phyloP scores from a whole-genome alignment of 345 rosid genomes.

The Sonneratia caseolaris region DNA sequence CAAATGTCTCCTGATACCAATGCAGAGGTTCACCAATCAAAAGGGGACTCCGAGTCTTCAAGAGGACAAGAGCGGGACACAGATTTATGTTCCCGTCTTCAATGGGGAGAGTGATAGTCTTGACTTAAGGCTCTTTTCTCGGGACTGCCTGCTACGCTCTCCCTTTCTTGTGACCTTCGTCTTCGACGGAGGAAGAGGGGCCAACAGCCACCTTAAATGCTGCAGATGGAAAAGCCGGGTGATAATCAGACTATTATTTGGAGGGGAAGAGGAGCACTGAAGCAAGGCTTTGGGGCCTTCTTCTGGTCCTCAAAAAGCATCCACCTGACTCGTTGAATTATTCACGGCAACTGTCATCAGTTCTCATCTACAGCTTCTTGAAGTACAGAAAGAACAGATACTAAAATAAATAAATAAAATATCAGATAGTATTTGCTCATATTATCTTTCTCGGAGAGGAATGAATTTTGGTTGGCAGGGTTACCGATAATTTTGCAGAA shows the following conservation, averaged over 20 bases:
- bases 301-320: neutral
- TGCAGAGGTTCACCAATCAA: conserved; percentile 4
- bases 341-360: neutral
- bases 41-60: neutral
- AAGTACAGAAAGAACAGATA: too few relatives aligned
- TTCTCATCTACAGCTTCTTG: neutral
- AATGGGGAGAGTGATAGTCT: neutral
- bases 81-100: neutral
- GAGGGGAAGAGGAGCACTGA: neutral
- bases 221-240: neutral
- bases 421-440: too few relatives aligned
- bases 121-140: neutral
- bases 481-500: too few relatives aligned
- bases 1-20: neutral
- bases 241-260: conserved; percentile 1
- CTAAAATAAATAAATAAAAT: too few relatives aligned
- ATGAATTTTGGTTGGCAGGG: too few relatives aligned
- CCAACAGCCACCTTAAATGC: neutral
- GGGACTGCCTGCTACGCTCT: neutral
- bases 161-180: neutral
- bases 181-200: neutral
- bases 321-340: neutral
- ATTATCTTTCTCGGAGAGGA: too few relatives aligned
- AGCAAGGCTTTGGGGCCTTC: neutral
- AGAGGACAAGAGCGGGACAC: neutral